Conservation (phyloP, 164 flowering plant species). For the Piper longum region DNA sequence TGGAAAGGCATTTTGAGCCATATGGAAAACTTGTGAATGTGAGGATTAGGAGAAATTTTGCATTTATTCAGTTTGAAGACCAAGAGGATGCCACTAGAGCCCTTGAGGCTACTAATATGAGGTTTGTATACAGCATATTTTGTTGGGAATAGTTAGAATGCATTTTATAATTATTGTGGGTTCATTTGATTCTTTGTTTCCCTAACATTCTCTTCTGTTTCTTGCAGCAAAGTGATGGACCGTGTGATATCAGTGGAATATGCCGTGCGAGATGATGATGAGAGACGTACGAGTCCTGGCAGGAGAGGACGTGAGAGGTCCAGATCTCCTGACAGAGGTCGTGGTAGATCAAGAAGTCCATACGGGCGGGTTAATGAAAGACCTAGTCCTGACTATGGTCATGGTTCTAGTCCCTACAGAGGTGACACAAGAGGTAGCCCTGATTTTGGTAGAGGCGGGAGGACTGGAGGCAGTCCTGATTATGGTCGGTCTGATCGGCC, state of each 20-base stretch:
- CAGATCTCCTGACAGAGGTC: constrained; percentile 37
- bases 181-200: too few species aligned
- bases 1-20: constrained; percentile 90
- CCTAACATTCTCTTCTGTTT: too few species aligned
- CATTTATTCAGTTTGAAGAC: constrained; percentile 76
- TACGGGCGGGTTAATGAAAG: constrained; percentile 15
- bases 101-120: constrained; percentile 41
- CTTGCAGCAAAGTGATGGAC: constrained; percentile 75
- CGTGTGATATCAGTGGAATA: constrained; percentile 88
- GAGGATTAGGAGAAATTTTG: constrained; percentile 89
- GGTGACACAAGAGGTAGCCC: background rate
- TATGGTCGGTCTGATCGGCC: constrained; percentile 8
- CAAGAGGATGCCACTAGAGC: constrained; percentile 89
- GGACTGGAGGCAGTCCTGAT: constrained; percentile 18
- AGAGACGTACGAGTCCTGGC: constrained; percentile 49
- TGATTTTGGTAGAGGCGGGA: constrained; percentile 13
- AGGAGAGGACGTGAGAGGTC: constrained; percentile 27
- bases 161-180: background rate
- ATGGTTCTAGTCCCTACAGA: constrained; percentile 19
- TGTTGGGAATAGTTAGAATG: background rate
- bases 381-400: constrained; percentile 23
- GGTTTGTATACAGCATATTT: constrained; percentile 14
- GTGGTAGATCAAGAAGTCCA: constrained; percentile 27
- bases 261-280: constrained; percentile 90
- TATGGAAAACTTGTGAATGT: constrained; percentile 82